These are phyloP conservation scores for Pholiota microspora DNA, from an alignment of 768 basidiomycete genomes.

Conservation along the genomic window DNA sequence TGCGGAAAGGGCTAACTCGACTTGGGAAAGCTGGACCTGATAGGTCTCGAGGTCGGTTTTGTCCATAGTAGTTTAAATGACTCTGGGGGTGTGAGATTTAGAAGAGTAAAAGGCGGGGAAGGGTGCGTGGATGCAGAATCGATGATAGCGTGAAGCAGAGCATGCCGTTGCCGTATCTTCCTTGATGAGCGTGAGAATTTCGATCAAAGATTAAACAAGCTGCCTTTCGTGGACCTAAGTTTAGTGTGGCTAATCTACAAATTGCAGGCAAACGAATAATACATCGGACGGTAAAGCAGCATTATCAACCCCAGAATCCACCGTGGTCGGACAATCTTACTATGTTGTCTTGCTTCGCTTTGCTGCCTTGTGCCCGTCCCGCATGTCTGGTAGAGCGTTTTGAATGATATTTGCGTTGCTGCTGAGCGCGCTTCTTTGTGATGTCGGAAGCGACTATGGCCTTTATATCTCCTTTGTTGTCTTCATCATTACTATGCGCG, in stretches of 20 bases:
- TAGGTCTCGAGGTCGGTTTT: conserved; percentile 85
- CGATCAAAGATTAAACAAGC: background rate
- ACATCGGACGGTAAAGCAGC: background rate
- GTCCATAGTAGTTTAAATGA: conserved; percentile 38
- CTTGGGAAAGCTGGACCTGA: conserved; percentile 87
- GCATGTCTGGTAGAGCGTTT: conserved; percentile 61
- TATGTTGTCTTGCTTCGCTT: conserved; percentile 75
- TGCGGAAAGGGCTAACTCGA: conserved; percentile 72
- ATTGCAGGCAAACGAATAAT: background rate
- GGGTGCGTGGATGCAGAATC: background rate
- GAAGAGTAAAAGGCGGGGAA: background rate
- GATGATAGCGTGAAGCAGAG: conserved; percentile 3
- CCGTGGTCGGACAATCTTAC: conserved; percentile 54
- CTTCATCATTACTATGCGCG: conserved; percentile 31
- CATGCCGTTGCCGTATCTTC: background rate
- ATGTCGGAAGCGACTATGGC: conserved; percentile 64
- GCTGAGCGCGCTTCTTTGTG: conserved; percentile 52
- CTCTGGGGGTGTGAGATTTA: conserved; percentile 6
- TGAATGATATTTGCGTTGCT: conserved; percentile 77
- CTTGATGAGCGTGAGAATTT: conserved; percentile 6
- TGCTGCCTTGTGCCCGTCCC: conserved; percentile 77
- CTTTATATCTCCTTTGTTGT: conserved; percentile 39
- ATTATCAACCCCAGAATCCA: conserved; percentile 56
- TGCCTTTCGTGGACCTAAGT: too few species aligned
- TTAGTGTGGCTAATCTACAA: background rate